Percentiles rank a stretch among this genome's conserved stretches.
These are phyloP conservation scores for Pyrenophora seminiperda DNA, from an alignment of 2,329 filamentous ascomycete genomes.

Conservation along the genomic window DNA sequence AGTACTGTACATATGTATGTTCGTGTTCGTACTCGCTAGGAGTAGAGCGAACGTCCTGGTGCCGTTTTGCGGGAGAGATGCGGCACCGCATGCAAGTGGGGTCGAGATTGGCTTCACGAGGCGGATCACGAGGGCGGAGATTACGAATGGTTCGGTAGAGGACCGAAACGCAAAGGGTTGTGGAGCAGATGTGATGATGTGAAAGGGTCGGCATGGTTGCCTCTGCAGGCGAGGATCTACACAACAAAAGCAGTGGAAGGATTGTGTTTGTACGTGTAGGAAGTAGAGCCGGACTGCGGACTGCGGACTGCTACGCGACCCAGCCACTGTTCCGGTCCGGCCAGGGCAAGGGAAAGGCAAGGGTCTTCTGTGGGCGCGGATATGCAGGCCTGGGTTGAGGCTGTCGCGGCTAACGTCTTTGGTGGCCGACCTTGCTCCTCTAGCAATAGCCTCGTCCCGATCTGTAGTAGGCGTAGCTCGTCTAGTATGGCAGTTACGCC, in stretches of 20 bases:
- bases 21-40: no score
- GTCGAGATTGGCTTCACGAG: slow-evolving; percentile 23
- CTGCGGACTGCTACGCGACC: slow-evolving; percentile 17
- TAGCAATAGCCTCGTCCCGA: neutral
- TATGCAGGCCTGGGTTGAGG: slow-evolving; percentile 10
- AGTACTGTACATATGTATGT: no score
- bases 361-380: slow-evolving; percentile 13
- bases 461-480: no score
- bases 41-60: neutral
- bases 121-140: no score
- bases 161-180: neutral
- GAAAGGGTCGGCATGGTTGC: slow-evolving; percentile 2
- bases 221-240: slow-evolving; percentile 7
- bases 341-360: slow-evolving; percentile 2
- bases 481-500: no score
- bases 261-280: no score
- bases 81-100: neutral
- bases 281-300: slow-evolving; percentile 21
- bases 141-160: slow-evolving; percentile 15
- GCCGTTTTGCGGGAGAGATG: slow-evolving; percentile 1
- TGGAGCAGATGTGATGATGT: neutral
- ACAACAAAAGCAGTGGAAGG: no score
- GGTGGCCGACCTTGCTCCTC: neutral
- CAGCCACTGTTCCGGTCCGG: neutral
- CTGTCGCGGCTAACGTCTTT: slow-evolving; percentile 9